Evolutionary conservation across 345 rosid species (phyloP).

Genomic region (Corchorus olitorius): DNA sequence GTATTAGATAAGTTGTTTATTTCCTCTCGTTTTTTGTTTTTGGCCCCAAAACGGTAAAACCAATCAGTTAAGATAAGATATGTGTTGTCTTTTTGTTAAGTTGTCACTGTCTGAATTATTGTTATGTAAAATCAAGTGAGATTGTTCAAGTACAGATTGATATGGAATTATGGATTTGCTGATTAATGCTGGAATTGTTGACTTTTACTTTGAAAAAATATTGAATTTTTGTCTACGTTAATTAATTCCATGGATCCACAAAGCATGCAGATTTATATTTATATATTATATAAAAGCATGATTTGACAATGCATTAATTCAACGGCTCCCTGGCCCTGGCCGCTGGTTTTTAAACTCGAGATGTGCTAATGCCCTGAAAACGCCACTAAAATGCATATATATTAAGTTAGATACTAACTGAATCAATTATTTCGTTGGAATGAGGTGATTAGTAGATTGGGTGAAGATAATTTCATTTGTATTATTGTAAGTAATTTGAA

Average conservation of each 20-base stretch:
- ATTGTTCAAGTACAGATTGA: neutral
- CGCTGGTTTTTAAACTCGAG: neutral
- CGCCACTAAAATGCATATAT: neutral
- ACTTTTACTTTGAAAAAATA: neutral
- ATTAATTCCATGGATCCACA: neutral
- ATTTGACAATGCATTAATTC: too few relatives aligned
- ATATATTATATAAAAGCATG: too few relatives aligned
- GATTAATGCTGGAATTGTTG: neutral
- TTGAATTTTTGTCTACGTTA: neutral
- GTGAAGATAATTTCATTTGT: too few relatives aligned
- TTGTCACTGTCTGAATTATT: conserved; percentile 12
- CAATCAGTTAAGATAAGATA: neutral
- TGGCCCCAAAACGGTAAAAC: neutral
- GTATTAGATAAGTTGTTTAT: neutral
- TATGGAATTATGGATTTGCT: too few relatives aligned
- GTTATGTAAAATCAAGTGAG: neutral
- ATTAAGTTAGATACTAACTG: neutral
- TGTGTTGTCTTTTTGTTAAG: neutral
- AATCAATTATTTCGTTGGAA: too few relatives aligned
- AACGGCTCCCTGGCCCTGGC: neutral
- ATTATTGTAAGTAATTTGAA: too few relatives aligned
- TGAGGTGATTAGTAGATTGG: too few relatives aligned
- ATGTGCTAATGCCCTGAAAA: neutral
- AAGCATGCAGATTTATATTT: neutral
- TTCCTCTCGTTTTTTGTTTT: neutral